Conservation (phyloP, 1,139 yeast genomes). For the Pichia sorboxylosa region DNA sequence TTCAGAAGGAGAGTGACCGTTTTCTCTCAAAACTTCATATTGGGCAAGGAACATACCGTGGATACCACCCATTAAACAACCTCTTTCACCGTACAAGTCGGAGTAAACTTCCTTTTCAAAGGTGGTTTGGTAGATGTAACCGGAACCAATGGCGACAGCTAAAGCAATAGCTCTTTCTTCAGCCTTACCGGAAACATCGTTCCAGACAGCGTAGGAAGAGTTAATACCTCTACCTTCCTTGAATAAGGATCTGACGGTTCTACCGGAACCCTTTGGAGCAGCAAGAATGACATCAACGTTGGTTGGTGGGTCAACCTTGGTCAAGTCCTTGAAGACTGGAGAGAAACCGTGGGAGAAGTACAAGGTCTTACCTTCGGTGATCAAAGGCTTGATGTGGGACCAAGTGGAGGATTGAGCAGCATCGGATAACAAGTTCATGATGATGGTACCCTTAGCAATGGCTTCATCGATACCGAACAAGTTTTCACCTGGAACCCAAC, state of each 20-base stretch:
- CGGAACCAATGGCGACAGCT: constrained; percentile 98
- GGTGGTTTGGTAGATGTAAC: constrained; percentile 99
- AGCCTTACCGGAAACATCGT: constrained; percentile 97
- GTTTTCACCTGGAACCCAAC: constrained; percentile 99
- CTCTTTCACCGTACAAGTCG: constrained; percentile 99
- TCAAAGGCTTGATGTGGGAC: constrained; percentile 72
- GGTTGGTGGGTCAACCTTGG: constrained; percentile 90
- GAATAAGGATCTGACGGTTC: constrained; percentile 98
- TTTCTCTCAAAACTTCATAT: constrained; percentile 98
- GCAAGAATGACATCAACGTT: constrained; percentile 95
- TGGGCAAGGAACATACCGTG: constrained; percentile 99
- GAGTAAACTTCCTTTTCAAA: constrained; percentile 99
- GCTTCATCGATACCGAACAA: constrained; percentile 93
- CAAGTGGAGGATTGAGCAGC: constrained; percentile 99
- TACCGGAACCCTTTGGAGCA: constrained; percentile 99
- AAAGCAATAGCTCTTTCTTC: constrained; percentile 98
- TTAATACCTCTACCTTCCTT: constrained; percentile 99
- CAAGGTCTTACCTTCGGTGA: constrained; percentile 94
- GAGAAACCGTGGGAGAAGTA: constrained; percentile 99
- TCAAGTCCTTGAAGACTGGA: constrained; percentile 95
- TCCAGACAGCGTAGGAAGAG: constrained; percentile 99
- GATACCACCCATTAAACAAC: constrained; percentile 99
- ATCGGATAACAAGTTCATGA: constrained; percentile 96
- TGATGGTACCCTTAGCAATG: constrained; percentile 76
- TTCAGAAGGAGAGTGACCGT: constrained; percentile 99